These are phyloP conservation scores for Rhododendron henanense DNA, from an alignment of 148 eudicot species.

Conservation along the genomic window DNA sequence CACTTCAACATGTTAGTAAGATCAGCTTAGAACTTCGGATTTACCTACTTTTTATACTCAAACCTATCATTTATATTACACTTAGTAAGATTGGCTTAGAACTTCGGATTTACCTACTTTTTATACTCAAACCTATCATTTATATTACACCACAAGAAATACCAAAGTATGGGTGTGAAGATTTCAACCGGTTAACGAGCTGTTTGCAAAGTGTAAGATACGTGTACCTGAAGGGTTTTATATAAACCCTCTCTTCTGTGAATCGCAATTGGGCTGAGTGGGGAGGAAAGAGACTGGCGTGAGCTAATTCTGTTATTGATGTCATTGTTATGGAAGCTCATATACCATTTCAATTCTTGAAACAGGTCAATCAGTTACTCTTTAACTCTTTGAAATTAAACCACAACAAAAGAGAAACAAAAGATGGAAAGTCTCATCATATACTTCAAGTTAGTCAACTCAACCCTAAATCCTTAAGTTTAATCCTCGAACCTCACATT, in stretches of 20 bases:
- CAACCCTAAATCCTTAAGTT: neutral
- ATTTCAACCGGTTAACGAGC: neutral
- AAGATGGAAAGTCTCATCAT: neutral
- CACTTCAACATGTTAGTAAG: neutral
- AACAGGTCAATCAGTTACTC: neutral
- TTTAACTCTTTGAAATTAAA: neutral
- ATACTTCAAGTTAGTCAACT: neutral
- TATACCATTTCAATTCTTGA: neutral
- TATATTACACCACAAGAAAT: neutral
- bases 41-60: neutral
- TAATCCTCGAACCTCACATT: neutral
- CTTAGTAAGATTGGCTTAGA: neutral
- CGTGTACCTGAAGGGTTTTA: neutral
- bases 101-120: neutral
- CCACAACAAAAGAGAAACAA: neutral
- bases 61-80: neutral
- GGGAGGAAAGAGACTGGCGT: neutral
- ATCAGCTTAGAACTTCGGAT: neutral
- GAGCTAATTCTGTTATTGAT: neutral
- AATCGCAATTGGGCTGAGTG: neutral
- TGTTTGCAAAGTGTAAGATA: neutral
- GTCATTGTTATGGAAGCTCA: neutral
- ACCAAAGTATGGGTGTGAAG: neutral
- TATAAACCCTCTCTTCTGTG: neutral
- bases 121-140: neutral